phyloP scores from a whole-genome alignment of 257 asterid genomes.

The Salvia splendens region DNA sequence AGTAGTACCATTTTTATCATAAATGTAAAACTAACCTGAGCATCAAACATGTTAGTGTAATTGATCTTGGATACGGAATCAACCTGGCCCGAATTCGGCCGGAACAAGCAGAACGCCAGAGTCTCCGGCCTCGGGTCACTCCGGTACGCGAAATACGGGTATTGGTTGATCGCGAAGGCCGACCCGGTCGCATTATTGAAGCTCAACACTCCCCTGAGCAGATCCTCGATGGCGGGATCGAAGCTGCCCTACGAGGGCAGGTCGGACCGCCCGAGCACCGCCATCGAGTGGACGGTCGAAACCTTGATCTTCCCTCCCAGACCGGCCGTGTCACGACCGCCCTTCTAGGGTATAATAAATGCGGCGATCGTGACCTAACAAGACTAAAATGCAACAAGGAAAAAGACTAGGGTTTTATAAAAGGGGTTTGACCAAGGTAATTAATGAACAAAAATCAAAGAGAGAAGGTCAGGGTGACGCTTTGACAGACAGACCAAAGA shows the following conservation, averaged over 20 bases:
- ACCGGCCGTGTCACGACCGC: too few relatives aligned
- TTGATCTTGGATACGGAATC: slow-evolving; percentile 57
- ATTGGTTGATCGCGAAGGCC: slow-evolving; percentile 67
- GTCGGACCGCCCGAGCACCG: slow-evolving; percentile 54
- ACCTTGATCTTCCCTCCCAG: slow-evolving; percentile 62
- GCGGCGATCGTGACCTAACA: too few relatives aligned
- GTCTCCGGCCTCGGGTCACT: slow-evolving; percentile 70
- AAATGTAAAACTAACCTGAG: slow-evolving; percentile 51
- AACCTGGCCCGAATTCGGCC: slow-evolving; percentile 66
- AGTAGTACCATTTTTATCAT: too few relatives aligned
- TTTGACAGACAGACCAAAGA: too few relatives aligned
- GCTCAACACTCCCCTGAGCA: slow-evolving; percentile 58
- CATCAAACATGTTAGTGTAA: slow-evolving; percentile 80
- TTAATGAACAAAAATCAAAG: too few relatives aligned
- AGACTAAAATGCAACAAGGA: too few relatives aligned
- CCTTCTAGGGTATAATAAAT: too few relatives aligned
- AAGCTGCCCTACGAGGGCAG: slow-evolving; percentile 72
- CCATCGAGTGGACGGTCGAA: slow-evolving; percentile 74
- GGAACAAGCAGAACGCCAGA: slow-evolving; percentile 70
- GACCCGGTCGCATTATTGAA: slow-evolving; percentile 60
- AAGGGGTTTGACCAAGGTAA: too few relatives aligned
- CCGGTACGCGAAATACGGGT: slow-evolving; percentile 74
- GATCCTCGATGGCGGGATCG: slow-evolving; percentile 50
- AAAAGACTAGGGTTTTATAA: too few relatives aligned
- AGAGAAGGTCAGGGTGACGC: too few relatives aligned